A percentile compares a stretch with the other conserved stretches of the same genome.
phyloP scores from a whole-genome alignment of 257 asterid species.

The Ilex asprella region DNA sequence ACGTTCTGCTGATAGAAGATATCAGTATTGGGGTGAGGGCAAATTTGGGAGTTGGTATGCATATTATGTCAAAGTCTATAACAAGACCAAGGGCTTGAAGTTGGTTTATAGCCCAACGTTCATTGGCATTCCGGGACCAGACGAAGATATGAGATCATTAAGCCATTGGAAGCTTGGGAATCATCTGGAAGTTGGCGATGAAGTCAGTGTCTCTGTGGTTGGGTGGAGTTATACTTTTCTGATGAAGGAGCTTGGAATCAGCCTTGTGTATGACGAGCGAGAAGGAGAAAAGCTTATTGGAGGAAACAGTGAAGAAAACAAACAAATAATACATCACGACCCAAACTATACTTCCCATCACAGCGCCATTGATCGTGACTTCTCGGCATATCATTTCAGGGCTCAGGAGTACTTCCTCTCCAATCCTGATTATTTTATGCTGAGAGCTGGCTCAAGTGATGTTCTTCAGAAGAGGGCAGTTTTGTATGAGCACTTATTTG shows the following conservation, averaged over 20 bases:
- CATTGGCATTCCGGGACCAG: conserved; percentile 15
- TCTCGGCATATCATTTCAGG: conserved; percentile 3
- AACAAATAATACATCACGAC: not conserved
- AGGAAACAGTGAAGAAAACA: not conserved
- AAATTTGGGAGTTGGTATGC: conserved; percentile 4
- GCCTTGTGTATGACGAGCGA: conserved; percentile 3
- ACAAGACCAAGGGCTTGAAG: conserved; percentile 3
- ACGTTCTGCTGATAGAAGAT: conserved; percentile 1
- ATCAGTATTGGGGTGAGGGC: conserved; percentile 1
- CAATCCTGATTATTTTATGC: conserved; percentile 13
- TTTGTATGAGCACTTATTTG: conserved; percentile 6
- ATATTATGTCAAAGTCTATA: conserved; percentile 3
- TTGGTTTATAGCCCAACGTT: conserved; percentile 17
- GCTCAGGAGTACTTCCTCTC: conserved; percentile 11
- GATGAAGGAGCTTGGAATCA: conserved; percentile 9
- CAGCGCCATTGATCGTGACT: conserved; percentile 1
- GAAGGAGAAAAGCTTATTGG: not conserved
- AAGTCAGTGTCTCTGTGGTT: conserved; percentile 8
- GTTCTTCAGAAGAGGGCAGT: not conserved
- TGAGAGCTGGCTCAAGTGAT: not conserved
- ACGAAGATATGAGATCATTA: conserved; percentile 7
- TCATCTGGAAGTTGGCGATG: conserved; percentile 3
- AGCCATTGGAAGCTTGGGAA: conserved; percentile 14
- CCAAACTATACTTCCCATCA: not conserved
- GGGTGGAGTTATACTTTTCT: conserved; percentile 6